These are phyloP conservation scores for Amphibolis antarctica DNA, from an alignment of 106 monocot genomes.

Conservation along the genomic window DNA sequence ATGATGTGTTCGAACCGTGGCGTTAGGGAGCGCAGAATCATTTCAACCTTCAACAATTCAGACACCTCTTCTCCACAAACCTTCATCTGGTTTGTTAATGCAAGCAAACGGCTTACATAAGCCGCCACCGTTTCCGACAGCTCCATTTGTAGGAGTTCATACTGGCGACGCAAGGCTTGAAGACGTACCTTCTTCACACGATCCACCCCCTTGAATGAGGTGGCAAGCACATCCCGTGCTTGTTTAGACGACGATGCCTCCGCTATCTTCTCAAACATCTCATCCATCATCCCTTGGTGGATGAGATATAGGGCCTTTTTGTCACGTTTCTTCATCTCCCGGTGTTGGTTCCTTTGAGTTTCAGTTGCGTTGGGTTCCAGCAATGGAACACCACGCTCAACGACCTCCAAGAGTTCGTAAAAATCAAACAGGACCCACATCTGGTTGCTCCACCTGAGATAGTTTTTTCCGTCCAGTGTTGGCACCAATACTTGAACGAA, in stretches of 20 bases:
- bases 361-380: background rate
- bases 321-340: background rate
- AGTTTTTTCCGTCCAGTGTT: background rate
- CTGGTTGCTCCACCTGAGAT: background rate
- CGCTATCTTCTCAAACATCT: background rate
- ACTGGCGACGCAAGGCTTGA: background rate
- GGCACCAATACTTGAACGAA: too few species aligned
- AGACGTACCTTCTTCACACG: background rate
- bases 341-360: background rate
- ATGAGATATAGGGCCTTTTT: background rate
- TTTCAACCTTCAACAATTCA: constrained; percentile 3
- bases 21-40: constrained; percentile 3
- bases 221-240: constrained; percentile 2
- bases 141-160: constrained; percentile 9
- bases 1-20: constrained; percentile 5
- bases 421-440: background rate
- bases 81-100: constrained; percentile 6
- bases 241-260: background rate
- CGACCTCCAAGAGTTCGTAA: background rate
- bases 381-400: background rate
- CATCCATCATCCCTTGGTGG: background rate
- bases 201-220: background rate
- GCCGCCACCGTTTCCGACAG: background rate
- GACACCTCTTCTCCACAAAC: background rate
- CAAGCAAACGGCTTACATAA: background rate